Conservation (phyloP, 306 rosid species). For the Luffa acutangula region DNA sequence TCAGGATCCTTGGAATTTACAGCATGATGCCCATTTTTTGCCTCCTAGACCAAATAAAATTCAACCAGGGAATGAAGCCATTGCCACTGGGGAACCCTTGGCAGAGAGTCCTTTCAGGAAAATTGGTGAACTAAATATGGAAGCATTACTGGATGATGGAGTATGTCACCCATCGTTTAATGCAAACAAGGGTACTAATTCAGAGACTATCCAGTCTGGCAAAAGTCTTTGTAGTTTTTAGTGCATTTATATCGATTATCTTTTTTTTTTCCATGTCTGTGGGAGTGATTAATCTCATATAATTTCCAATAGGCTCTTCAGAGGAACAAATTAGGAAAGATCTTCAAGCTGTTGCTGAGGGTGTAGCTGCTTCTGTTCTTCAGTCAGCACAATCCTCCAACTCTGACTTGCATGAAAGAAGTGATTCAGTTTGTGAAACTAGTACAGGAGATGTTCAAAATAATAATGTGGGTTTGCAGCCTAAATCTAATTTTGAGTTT, state of each 20-base stretch:
- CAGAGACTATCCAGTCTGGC: slow-evolving; percentile 31
- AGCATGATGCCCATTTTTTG: slow-evolving; percentile 45
- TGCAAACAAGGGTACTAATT: slow-evolving; percentile 34
- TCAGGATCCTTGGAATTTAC: slow-evolving; percentile 77
- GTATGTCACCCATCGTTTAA: slow-evolving; percentile 23
- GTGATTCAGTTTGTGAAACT: slow-evolving; percentile 22
- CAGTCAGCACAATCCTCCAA: slow-evolving; percentile 34
- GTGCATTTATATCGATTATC: slow-evolving; percentile 8
- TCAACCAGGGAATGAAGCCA: slow-evolving; percentile 30
- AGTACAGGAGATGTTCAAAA: slow-evolving; percentile 24
- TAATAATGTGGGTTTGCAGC: slow-evolving; percentile 14
- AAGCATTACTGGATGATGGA: slow-evolving; percentile 34
- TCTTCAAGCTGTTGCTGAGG: slow-evolving; percentile 91
- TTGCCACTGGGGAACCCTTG: slow-evolving; percentile 31
- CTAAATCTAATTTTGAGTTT: slow-evolving; percentile 35
- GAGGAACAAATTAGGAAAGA: slow-evolving; percentile 73
- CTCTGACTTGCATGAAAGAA: slow-evolving; percentile 30
- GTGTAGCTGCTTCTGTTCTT: slow-evolving; percentile 81
- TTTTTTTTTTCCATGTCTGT: neutral
- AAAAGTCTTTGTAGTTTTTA: slow-evolving; percentile 32
- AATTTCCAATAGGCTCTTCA: slow-evolving; percentile 26
- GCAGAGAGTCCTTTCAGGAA: slow-evolving; percentile 29
- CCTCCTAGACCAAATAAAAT: slow-evolving; percentile 40
- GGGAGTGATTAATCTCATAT: neutral
- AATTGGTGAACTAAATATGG: slow-evolving; percentile 25